Evolutionary conservation across 2,329 filamentous ascomycete species (phyloP), one percentile per base, ranked within the genome.

Genomic region (Paracamarosporium sp.): DNA sequence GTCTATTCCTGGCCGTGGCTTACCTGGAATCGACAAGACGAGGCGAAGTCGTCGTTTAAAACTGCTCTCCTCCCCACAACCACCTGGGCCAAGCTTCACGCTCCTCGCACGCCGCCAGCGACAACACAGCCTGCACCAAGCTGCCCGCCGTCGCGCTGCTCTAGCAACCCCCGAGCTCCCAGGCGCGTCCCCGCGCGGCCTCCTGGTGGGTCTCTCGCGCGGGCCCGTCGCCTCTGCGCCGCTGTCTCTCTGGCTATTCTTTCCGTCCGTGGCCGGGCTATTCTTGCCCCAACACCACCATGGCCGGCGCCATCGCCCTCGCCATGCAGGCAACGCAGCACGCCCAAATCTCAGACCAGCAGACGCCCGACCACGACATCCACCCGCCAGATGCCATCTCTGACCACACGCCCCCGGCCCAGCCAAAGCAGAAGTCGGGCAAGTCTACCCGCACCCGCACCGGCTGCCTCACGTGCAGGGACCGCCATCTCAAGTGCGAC

Each of bases 401-500:
- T 6, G 48, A 41, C n/a, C 40, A 52, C 20, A 31, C 52, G 20
- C 33, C 46, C 12, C 52, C 40, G 52, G 62, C 40, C 64, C 67
- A 4, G 38, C 30, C 45, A 38, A 58, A 20, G 50, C 44, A 25
- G 33, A 65, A 71, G 8, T 71, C 75, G 24, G 77, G 71, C 61
- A 94, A 93, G 75, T 88, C 92, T n/a, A 94, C 90, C 78, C 85
- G 93, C 63, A 92, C 96, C 17, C 88, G 94, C 45, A 97, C 93
- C 3, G 93, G 93, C 35, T 97, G 93, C 74, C 80, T 97, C 64
- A 97, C 93, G 2, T 97, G 93, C 76, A 85, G 93, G 65, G 91
- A 96, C 75, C 83, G 93, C 45, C 93, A 97, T 80, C 81, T 97
- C 50, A 97, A 97, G 76, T 97, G 93, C 75, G 93, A 97, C 71